phyloP scores from a whole-genome alignment of 805 yeast genomes.

The Wickerhamiella nectarea region DNA sequence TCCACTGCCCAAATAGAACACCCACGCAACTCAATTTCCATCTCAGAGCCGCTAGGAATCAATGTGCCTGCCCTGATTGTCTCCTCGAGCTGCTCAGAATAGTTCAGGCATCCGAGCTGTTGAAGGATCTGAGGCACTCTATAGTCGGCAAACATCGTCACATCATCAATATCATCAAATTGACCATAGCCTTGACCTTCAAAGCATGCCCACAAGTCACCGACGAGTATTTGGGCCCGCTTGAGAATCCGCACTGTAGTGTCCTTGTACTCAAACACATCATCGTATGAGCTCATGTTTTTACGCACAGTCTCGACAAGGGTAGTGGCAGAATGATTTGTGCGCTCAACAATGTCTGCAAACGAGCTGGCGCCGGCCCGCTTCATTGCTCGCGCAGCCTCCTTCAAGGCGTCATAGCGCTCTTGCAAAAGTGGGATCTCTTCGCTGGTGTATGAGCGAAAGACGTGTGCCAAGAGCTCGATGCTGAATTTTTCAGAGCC shows the following conservation, averaged over 20 bases:
- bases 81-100: slow-evolving; percentile 21
- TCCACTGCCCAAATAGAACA: slow-evolving; percentile 33
- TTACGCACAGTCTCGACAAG: slow-evolving; percentile 23
- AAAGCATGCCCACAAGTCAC: slow-evolving; percentile 35
- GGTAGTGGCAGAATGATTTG: slow-evolving; percentile 24
- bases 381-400: slow-evolving; percentile 26
- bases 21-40: slow-evolving; percentile 32
- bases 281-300: slow-evolving; percentile 27
- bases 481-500: slow-evolving; percentile 17
- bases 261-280: slow-evolving; percentile 23
- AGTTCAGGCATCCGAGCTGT: slow-evolving; percentile 26
- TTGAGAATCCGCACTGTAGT: slow-evolving; percentile 25
- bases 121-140: slow-evolving; percentile 33
- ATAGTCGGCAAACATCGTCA: slow-evolving; percentile 36
- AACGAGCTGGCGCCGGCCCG: slow-evolving; percentile 14
- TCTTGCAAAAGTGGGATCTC: slow-evolving; percentile 27
- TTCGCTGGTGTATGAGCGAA: slow-evolving; percentile 25
- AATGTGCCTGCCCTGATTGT: slow-evolving; percentile 16
- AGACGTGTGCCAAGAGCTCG: slow-evolving; percentile 21
- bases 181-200: slow-evolving; percentile 26
- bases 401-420: slow-evolving; percentile 25
- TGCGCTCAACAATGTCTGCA: slow-evolving; percentile 19
- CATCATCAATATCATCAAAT: slow-evolving; percentile 29
- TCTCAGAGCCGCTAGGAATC: slow-evolving; percentile 23
- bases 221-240: slow-evolving; percentile 32